A percentile compares a stretch with the other conserved stretches of the same genome.
phyloP scores from a whole-genome alignment of 495 filamentous ascomycete genomes.

The Neurospora sp. region DNA sequence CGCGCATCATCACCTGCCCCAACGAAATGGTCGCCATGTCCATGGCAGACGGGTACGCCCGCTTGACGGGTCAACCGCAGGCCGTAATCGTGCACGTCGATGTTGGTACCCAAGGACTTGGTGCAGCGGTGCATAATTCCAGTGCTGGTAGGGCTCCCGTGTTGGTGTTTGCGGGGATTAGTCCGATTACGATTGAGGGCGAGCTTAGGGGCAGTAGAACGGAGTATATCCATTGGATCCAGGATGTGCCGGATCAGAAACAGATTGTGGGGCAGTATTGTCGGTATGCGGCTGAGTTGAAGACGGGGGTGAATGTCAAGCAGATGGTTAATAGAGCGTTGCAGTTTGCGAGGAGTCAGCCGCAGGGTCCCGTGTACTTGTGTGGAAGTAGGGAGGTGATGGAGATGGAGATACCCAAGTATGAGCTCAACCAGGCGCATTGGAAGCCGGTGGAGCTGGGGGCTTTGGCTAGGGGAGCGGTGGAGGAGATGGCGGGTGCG shows the following conservation, averaged over 20 bases:
- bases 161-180: conserved; percentile 83
- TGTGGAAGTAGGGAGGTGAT: conserved; percentile 79
- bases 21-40: conserved; percentile 99
- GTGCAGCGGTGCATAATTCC: conserved; percentile 87
- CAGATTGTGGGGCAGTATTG: conserved; percentile 90
- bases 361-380: conserved; percentile 80
- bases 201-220: conserved; percentile 79
- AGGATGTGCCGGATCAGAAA: conserved; percentile 92
- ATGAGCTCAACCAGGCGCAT: conserved; percentile 56
- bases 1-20: conserved; percentile 83
- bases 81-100: conserved; percentile 94
- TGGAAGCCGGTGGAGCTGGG: conserved; percentile 71
- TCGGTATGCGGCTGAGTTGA: conserved; percentile 83
- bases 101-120: conserved; percentile 84
- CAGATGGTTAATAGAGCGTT: conserved; percentile 89
- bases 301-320: conserved; percentile 87
- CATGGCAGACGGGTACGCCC: conserved; percentile 92
- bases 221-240: conserved; percentile 97
- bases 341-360: conserved; percentile 74
- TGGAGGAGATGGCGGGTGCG: conserved; percentile 58
- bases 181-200: conserved; percentile 82
- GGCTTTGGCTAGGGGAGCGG: conserved; percentile 57
- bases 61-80: conserved; percentile 75
- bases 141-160: conserved; percentile 78
- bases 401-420: conserved; percentile 84